Evolutionary conservation across 169 alveolate species (phyloP).

Genomic region (Plasmodium fragile): DNA sequence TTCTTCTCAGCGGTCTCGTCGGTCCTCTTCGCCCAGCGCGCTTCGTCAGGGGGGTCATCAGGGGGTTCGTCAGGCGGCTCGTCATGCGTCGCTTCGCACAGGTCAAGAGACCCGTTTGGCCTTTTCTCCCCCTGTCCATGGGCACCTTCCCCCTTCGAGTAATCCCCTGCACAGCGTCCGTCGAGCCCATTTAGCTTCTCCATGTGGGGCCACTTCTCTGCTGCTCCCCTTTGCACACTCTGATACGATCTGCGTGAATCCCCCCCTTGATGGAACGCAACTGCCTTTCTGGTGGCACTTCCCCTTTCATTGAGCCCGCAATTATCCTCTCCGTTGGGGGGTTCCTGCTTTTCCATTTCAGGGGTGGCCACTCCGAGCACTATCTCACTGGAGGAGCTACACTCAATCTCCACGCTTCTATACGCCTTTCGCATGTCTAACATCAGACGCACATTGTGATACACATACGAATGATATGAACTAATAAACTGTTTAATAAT

Average conservation of each 20-base stretch:
- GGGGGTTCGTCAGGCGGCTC: background rate
- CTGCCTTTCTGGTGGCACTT: background rate
- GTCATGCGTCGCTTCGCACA: background rate
- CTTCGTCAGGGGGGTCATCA: background rate
- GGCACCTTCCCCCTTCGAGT: background rate
- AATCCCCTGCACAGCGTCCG: background rate
- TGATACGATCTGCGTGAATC: background rate
- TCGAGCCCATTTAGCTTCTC: background rate
- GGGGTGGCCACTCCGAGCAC: background rate
- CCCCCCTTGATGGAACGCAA: background rate
- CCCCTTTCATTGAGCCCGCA: background rate
- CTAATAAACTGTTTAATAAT: slow-evolving; percentile 64
- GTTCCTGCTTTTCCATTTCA: background rate
- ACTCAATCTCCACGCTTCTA: background rate
- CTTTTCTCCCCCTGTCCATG: background rate
- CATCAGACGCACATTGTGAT: slow-evolving; percentile 32
- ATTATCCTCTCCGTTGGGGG: background rate
- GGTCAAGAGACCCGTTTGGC: background rate
- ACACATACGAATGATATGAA: slow-evolving; percentile 50
- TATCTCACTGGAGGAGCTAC: background rate
- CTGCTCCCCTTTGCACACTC: background rate
- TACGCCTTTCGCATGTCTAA: slow-evolving; percentile 27
- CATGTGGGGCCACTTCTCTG: background rate
- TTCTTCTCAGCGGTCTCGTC: background rate
- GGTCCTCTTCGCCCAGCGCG: background rate